Conservation (phyloP, 129 eudicot genomes). For the Rutidosis leptorrhynchoides region DNA sequence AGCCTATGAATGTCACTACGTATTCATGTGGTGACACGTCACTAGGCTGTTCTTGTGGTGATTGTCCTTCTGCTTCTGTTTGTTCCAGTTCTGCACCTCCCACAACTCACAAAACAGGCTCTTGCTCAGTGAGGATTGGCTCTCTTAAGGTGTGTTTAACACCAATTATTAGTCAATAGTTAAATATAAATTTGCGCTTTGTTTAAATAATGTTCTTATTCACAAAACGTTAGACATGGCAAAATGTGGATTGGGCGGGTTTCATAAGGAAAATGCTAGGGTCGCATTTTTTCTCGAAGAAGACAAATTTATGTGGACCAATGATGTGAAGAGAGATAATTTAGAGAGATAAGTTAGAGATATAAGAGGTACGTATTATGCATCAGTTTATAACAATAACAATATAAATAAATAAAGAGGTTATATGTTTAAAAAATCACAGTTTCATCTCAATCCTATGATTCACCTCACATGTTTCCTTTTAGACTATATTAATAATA, state of each 20-base stretch:
- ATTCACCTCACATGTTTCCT: not conserved
- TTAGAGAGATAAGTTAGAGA: not conserved
- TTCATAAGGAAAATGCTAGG: too few relatives aligned
- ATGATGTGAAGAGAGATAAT: too few relatives aligned
- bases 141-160: constrained; percentile 58
- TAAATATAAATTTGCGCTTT: not conserved
- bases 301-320: too few relatives aligned
- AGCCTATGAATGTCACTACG: constrained; percentile 82
- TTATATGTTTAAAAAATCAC: not conserved
- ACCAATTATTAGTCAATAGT: not conserved
- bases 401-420: not conserved
- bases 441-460: not conserved
- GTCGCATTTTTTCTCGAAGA: too few relatives aligned
- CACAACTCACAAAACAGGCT: constrained; percentile 41
- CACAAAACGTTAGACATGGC: not conserved
- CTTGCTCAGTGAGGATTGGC: constrained; percentile 83
- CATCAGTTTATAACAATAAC: not conserved
- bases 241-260: not conserved
- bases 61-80: constrained; percentile 72
- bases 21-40: constrained; percentile 94
- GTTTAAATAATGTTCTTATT: constrained; percentile 18
- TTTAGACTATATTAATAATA: not conserved
- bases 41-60: constrained; percentile 99
- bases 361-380: not conserved
- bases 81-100: constrained; percentile 72